phyloP scores from a whole-genome alignment of 202 grass and related monocot species.

The Saccharum hybrid region DNA sequence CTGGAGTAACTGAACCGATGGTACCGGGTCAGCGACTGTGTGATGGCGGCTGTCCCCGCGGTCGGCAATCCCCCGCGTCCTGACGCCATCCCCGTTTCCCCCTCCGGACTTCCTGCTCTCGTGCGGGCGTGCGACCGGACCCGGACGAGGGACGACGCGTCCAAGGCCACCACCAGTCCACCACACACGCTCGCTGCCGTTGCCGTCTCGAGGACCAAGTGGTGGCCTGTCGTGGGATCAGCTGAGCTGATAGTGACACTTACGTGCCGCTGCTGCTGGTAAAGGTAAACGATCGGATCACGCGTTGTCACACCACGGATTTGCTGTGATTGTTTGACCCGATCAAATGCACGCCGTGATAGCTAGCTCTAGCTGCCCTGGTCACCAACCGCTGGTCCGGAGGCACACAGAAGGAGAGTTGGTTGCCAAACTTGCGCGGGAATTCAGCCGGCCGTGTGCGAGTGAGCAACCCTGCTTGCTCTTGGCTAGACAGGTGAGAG shows the following conservation, averaged over 20 bases:
- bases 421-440: slow-evolving; percentile 41
- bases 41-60: not conserved
- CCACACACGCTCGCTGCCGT: not conserved
- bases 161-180: not conserved
- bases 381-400: slow-evolving; percentile 1
- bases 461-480: not conserved
- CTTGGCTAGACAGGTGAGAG: not conserved
- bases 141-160: slow-evolving; percentile 27
- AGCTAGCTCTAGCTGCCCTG: no score
- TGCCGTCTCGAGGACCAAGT: not conserved
- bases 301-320: not conserved
- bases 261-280: not conserved
- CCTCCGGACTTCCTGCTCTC: slow-evolving; percentile 13
- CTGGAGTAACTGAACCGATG: not conserved
- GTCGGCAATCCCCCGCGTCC: not conserved
- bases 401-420: not conserved
- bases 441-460: not conserved
- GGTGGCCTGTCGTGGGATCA: not conserved
- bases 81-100: not conserved
- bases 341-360: not conserved
- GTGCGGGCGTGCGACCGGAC: not conserved
- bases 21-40: slow-evolving; percentile 1
- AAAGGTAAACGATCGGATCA: not conserved
- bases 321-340: slow-evolving; percentile 21
- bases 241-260: slow-evolving; percentile 3